Evolutionary conservation across 1,284 basidiomycete species (phyloP).

Genomic region (Anthracocystis setariae): DNA sequence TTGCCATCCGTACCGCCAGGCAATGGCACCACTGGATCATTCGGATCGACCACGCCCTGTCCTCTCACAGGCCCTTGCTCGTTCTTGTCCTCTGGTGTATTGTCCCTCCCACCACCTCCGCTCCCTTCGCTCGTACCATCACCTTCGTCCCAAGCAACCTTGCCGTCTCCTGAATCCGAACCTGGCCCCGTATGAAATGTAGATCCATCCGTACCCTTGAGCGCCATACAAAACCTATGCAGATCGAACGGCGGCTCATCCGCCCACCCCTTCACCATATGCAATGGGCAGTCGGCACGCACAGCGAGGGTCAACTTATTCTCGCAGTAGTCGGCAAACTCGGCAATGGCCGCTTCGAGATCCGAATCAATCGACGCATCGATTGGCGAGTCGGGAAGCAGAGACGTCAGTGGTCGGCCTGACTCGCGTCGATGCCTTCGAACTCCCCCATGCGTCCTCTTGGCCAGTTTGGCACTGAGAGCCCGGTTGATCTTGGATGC

Average conservation of each 20-base stretch:
- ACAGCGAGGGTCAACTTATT: constrained; percentile 42
- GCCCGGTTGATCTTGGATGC: neutral
- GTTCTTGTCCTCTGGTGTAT: no score
- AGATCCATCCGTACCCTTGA: constrained; percentile 7
- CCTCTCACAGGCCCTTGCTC: no score
- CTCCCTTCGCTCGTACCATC: neutral
- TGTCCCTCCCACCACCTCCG: neutral
- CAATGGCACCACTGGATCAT: constrained; percentile 22
- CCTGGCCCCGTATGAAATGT: constrained; percentile 8
- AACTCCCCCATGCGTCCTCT: neutral
- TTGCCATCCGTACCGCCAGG: neutral
- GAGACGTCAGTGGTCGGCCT: neutral
- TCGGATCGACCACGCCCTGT: constrained; percentile 12
- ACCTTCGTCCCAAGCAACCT: neutral
- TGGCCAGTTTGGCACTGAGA: neutral
- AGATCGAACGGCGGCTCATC: constrained; percentile 47
- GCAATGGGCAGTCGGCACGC: constrained; percentile 38
- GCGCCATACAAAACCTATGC: constrained; percentile 33
- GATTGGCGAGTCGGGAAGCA: neutral
- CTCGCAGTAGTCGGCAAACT: constrained; percentile 50
- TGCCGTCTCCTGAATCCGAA: neutral
- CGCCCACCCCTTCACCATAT: constrained; percentile 27
- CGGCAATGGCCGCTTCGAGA: constrained; percentile 23
- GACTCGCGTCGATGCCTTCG: no score
- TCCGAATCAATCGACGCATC: constrained; percentile 7